Evolutionary conservation across 2,329 filamentous ascomycete genomes (phyloP), one percentile per base, ranked within the genome.

Genomic region (Capronia epimyces): DNA sequence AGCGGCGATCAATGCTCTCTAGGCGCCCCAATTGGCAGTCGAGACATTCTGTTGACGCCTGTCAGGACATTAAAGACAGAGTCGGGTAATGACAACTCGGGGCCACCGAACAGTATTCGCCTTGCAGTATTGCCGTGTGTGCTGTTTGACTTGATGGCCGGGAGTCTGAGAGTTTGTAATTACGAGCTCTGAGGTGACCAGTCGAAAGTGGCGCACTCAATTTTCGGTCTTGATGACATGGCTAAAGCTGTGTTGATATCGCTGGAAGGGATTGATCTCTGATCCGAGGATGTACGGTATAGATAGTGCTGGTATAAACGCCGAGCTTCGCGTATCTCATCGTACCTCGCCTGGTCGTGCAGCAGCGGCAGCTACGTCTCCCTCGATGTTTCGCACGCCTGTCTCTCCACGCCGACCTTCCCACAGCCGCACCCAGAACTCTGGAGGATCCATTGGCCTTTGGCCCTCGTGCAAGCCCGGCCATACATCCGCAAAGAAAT

Each of bases 401-500:
- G 79, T 75, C 2, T 71, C 63, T 37, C 55, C 72, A 46, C 61
- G 62, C 39, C 66, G 63, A 9, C 72, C 63, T 56, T 84, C 89
- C 64, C 95, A 95, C 15, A 97, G 65, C 36, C 89, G 79, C 51
- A 87, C 80, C 91, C 91, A 98, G 84, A 88, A 96, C 52, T 74
- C 72, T 0, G 93, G 93, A 31, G 93, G 91, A 62, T 95, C 91
- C 42, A 98, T 76, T 0, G 93, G 93, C 49, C 87, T 79, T 45
- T 86, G 84, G 15, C 89, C 89, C 57, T 86, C 83, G 69, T 96
- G 87, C 37, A 96, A 79, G 2, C 89, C 87, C 2, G 93, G 93
- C 69, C 95, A 98, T 13, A 98, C 90, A 67, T 98, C 93, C 53
- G 84, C 87, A 69, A 97, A 96, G 73, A 96, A 98, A 69, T 97